A percentile compares a stretch with the other conserved stretches of the same genome.
Evolutionary conservation across 176 grass and related monocot genomes (phyloP).

Genomic region (Ensete glaucum): DNA sequence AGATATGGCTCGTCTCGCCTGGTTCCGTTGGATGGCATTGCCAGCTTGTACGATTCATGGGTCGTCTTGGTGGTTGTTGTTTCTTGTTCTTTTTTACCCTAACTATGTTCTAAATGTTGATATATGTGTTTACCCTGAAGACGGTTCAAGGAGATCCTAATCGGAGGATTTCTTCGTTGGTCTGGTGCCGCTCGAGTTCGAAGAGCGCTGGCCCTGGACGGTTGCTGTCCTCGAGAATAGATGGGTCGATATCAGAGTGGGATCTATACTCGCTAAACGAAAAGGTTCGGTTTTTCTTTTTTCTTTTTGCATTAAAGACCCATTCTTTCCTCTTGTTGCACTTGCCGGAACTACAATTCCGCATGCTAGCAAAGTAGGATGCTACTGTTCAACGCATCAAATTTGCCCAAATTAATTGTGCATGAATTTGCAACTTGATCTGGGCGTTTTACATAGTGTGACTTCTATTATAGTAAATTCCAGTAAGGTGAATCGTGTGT

Average conservation of each 20-base stretch:
- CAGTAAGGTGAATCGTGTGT: background rate
- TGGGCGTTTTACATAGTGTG: background rate
- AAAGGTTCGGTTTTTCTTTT: constrained; percentile 33
- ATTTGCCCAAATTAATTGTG: background rate
- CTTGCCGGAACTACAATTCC: no score
- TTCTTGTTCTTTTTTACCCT: background rate
- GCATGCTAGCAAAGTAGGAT: no score
- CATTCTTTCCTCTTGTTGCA: background rate
- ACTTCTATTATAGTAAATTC: background rate
- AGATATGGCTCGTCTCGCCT: constrained; percentile 94
- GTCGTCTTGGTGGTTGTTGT: background rate
- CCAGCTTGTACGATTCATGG: constrained; percentile 58
- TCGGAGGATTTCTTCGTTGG: constrained; percentile 64
- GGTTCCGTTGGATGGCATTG: constrained; percentile 97
- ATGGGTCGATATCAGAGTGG: constrained; percentile 82
- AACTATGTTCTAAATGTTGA: background rate
- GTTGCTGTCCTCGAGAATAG: constrained; percentile 80
- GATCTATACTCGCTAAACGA: constrained; percentile 61
- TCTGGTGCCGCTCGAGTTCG: constrained; percentile 38
- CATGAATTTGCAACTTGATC: background rate
- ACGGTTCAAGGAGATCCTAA: constrained; percentile 54
- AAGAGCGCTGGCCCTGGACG: constrained; percentile 28
- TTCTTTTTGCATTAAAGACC: background rate
- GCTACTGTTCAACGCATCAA: no score
- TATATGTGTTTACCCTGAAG: constrained; percentile 34